Evolutionary conservation across 768 basidiomycete genomes (phyloP), one percentile per base, ranked within the genome.

Genomic region (Hygrocybe coccinea): DNA sequence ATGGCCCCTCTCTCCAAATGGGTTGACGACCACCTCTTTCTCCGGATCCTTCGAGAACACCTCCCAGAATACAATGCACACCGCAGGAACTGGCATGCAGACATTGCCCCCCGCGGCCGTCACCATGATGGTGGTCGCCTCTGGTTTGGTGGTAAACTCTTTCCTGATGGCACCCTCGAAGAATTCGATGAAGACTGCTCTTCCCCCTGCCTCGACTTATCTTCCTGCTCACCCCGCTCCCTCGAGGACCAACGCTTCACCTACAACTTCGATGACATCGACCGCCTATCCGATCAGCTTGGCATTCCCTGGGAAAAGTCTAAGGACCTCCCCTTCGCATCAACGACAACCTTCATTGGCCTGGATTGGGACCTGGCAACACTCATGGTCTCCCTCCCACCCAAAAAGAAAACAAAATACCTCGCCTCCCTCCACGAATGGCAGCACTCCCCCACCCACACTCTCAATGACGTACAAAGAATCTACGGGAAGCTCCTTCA

Each of bases 401-500:
- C 44, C 2, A 19, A 33, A 9, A 55, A 55, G 41, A 34, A 48
- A 15, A 34, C 11, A 2, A 55, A 73, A 53, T 74, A 74, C 56
- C 38, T 62, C 0, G 39, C 17, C 0, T 66, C 69, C 6, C 69
- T 74, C 12, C 8, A 50, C 0, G 56, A 60, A 5, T 76, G 73
- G 74, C 11, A 43, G 1, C 2, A 29, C 3, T 12, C 34, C 1
- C 7, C 46, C 0, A 58, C 55, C 1, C 77, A 77, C 59, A 59
- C 58, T 4, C 62, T 73, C 2, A 54, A 67, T 1, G 66, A 78
- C 3, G 66, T 71, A 1, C 60, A 71, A n/a, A 69, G 62, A 14
- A 65, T 79, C 0, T 69, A 76, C 43, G 72, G 78, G 0, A 76
- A 78, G 47, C 67, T 79, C 0, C 56, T 73, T 0, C 78, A 79